phyloP scores from a whole-genome alignment of 345 rosid genomes.

The Eutrema japonicum region DNA sequence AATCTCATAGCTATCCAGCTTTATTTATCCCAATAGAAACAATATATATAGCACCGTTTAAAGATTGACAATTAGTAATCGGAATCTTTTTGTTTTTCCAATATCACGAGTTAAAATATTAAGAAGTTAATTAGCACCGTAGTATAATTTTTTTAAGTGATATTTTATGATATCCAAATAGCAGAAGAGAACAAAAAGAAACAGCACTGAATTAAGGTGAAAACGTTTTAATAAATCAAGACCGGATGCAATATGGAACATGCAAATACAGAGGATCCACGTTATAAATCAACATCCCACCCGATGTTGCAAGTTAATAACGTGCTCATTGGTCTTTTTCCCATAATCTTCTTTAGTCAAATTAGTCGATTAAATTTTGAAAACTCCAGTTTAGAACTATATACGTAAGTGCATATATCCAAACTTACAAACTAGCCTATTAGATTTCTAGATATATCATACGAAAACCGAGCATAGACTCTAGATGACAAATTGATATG shows the following conservation, averaged over 20 bases:
- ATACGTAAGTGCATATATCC: not conserved
- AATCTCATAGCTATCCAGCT: too few relatives aligned
- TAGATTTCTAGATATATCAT: not conserved
- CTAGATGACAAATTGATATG: not conserved
- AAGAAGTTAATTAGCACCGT: not conserved
- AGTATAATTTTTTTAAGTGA: not conserved
- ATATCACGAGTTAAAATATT: slow-evolving; percentile 14
- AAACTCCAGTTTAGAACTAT: not conserved
- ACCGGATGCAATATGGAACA: slow-evolving; percentile 36
- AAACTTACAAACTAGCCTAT: not conserved
- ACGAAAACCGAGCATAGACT: not conserved
- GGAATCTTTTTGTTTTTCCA: not conserved
- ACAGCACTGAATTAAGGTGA: slow-evolving; percentile 40
- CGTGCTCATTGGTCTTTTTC: slow-evolving; percentile 24
- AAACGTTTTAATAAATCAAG: slow-evolving; percentile 8
- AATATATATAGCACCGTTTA: not conserved
- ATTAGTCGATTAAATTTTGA: not conserved
- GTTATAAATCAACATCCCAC: slow-evolving; percentile 36
- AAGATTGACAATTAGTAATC: not conserved
- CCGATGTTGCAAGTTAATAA: slow-evolving; percentile 17
- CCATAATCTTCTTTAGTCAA: slow-evolving; percentile 1
- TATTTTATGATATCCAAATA: slow-evolving; percentile 22
- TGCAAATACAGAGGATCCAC: slow-evolving; percentile 43
- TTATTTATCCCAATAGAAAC: too few relatives aligned
- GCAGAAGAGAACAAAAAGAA: slow-evolving; percentile 34